phyloP scores from a whole-genome alignment of 2,329 filamentous ascomycete genomes.

The Botryosphaeria agaves region DNA sequence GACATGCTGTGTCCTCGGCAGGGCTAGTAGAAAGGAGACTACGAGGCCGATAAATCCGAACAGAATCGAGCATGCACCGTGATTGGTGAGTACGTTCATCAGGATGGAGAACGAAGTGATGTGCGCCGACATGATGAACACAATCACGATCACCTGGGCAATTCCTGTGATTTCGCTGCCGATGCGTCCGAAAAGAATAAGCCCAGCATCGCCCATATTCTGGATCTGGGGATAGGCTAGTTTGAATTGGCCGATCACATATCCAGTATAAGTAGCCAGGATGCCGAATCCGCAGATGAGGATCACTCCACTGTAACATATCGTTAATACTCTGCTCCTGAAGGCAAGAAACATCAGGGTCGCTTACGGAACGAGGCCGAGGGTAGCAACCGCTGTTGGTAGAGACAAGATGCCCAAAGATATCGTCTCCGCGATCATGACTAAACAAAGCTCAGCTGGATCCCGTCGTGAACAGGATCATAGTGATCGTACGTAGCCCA shows the following conservation, averaged over 20 bases:
- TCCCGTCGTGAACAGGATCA: too few species aligned
- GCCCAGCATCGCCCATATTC: constrained; percentile 51
- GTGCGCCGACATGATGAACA: constrained; percentile 58
- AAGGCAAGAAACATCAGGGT: not conserved
- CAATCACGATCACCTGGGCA: constrained; percentile 44
- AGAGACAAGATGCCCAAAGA: constrained; percentile 39
- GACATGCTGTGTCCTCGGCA: constrained; percentile 48
- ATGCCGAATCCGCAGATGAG: constrained; percentile 35
- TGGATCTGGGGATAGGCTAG: constrained; percentile 38
- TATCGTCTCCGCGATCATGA: constrained; percentile 43
- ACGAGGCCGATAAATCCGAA: constrained; percentile 43
- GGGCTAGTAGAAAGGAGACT: constrained; percentile 39
- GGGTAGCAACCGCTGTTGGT: constrained; percentile 31
- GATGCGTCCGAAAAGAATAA: constrained; percentile 40
- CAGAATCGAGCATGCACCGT: constrained; percentile 45
- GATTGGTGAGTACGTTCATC: constrained; percentile 44
- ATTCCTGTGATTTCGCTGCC: constrained; percentile 45
- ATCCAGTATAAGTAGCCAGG: constrained; percentile 42
- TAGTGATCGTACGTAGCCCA: constrained; percentile 17
- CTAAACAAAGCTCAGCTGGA: too few species aligned
- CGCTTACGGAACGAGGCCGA: constrained; percentile 34
- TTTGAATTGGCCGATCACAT: constrained; percentile 42
- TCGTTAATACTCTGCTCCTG: not conserved
- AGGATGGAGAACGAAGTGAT: constrained; percentile 53
- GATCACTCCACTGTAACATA: constrained; percentile 26